Evolutionary conservation across 768 basidiomycete genomes (phyloP), one percentile per base, ranked within the genome.

Genomic region (Kwoniella heveanensis): DNA sequence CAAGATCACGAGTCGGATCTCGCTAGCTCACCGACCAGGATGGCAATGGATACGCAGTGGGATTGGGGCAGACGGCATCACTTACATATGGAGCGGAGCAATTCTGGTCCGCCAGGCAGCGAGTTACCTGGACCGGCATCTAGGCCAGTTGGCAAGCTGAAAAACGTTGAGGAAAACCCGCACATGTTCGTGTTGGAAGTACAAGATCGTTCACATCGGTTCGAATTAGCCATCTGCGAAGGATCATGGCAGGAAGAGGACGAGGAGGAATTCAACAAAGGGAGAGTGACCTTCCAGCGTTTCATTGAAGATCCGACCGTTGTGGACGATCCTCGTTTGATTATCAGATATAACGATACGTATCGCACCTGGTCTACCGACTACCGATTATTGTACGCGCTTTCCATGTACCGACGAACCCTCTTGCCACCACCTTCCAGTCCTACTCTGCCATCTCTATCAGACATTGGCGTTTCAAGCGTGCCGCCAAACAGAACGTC

Each of bases 41-140:
- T 17, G 15, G 66, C 59, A 3, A 59, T 72, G 49, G 88, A 90
- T 73, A 92, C 92, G 71, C 89, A 90, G 6, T 94, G 92, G 92
- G 93, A 94, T 70, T 94, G 92, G 92, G 92, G 91, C 26, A 87
- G 85, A 21, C 90, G 94, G 72, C 93, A 47, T 25, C 39, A 54
- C 15, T 4, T 46, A 8, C 54, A 62, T 2, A 62, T 62, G 54
- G 24, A 39, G 19, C 10, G 55, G n/a, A 64, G 48, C 19, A 29
- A 36, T 10, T 64, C 62, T 3, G 62, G 62, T 49, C 36, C 62
- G 8, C 24, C 27, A 32, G 29, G 27, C 26, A 36, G 24, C 10
- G 39, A 15, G 15, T 21, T 21, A 17, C 21, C 48, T 19, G 4
- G 36, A 7, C 39, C 39, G 10, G 48, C 48, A 49, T 49, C 48